Conservation (phyloP, 75 land plant genomes). For the Pinus albicaulis region DNA sequence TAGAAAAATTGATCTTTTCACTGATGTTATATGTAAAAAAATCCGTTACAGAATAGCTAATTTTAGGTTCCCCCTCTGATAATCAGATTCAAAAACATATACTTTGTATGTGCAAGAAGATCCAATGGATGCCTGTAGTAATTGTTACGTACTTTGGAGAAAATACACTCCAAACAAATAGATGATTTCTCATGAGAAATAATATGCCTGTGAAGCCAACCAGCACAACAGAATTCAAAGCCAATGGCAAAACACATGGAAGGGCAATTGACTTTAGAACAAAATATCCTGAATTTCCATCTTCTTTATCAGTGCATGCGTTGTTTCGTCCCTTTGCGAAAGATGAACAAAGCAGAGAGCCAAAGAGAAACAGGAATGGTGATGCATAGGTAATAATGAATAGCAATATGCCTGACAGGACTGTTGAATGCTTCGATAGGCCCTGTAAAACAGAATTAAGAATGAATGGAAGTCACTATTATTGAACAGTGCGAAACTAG, state of each 20-base stretch:
- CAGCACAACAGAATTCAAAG: slow-evolving; percentile 68
- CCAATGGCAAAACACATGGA: slow-evolving; percentile 69
- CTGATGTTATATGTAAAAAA: background rate
- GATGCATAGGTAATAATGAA: slow-evolving; percentile 88
- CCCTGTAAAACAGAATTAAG: slow-evolving; percentile 52
- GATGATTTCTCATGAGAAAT: slow-evolving; percentile 80
- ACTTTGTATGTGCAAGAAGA: background rate
- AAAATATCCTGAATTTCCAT: slow-evolving; percentile 19
- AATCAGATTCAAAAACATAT: background rate
- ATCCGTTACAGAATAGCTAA: background rate
- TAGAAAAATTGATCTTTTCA: background rate
- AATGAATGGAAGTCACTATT: background rate
- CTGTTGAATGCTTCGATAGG: slow-evolving; percentile 71
- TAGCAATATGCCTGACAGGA: slow-evolving; percentile 76
- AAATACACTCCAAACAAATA: slow-evolving; percentile 98
- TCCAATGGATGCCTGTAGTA: background rate
- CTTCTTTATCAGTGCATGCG: slow-evolving; percentile 4
- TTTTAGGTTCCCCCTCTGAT: background rate
- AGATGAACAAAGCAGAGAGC: slow-evolving; percentile 47
- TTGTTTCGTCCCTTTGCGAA: slow-evolving; percentile 5
- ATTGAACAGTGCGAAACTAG: background rate
- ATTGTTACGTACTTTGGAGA: slow-evolving; percentile 83
- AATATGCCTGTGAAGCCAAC: slow-evolving; percentile 63
- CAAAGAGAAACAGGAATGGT: slow-evolving; percentile 58
- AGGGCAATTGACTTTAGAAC: slow-evolving; percentile 40